These are phyloP conservation scores for Boeremia exigua DNA, from an alignment of 2,329 filamentous ascomycete species.

Conservation along the genomic window DNA sequence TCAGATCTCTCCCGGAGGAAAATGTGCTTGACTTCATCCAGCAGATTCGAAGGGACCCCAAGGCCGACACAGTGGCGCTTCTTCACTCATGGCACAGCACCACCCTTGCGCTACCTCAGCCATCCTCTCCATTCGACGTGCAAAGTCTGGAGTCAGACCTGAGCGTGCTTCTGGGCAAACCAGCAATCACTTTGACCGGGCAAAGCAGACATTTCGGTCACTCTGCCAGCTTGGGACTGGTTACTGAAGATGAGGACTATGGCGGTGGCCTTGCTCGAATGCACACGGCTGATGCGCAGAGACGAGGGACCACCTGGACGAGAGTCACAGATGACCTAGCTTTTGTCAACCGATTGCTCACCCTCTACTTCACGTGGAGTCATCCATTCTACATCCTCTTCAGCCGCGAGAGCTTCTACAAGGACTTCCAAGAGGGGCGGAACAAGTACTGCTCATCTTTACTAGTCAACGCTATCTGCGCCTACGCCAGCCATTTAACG, in stretches of 20 bases:
- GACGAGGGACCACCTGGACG: slow-evolving; percentile 60
- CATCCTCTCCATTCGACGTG: slow-evolving; percentile 28
- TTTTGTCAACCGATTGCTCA: slow-evolving; percentile 68
- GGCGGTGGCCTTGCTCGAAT: slow-evolving; percentile 22
- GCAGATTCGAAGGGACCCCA: slow-evolving; percentile 50
- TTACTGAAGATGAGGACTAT: slow-evolving; percentile 44
- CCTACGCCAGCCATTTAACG: slow-evolving; percentile 73
- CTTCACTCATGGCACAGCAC: slow-evolving; percentile 51
- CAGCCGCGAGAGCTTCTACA: slow-evolving; percentile 73
- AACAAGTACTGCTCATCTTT: slow-evolving; percentile 72
- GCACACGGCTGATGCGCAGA: slow-evolving; percentile 20
- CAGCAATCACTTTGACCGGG: slow-evolving; percentile 40
- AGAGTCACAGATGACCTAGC: slow-evolving; percentile 62
- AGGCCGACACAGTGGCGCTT: slow-evolving; percentile 48
- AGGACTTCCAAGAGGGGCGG: slow-evolving; percentile 67
- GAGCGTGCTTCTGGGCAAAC: slow-evolving; percentile 47
- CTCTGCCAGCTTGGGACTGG: slow-evolving; percentile 47
- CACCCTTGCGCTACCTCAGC: slow-evolving; percentile 44
- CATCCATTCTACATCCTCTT: slow-evolving; percentile 77
- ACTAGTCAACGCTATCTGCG: slow-evolving; percentile 69
- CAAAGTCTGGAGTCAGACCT: slow-evolving; percentile 45
- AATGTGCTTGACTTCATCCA: slow-evolving; percentile 53
- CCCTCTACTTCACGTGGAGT: slow-evolving; percentile 73
- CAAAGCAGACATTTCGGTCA: slow-evolving; percentile 48
- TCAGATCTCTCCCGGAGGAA: slow-evolving; percentile 53